Percentiles rank a stretch among this genome's conserved stretches.
Evolutionary conservation across 1,284 basidiomycete species (phyloP).

Genomic region (Tilletiopsis washingtonensis): DNA sequence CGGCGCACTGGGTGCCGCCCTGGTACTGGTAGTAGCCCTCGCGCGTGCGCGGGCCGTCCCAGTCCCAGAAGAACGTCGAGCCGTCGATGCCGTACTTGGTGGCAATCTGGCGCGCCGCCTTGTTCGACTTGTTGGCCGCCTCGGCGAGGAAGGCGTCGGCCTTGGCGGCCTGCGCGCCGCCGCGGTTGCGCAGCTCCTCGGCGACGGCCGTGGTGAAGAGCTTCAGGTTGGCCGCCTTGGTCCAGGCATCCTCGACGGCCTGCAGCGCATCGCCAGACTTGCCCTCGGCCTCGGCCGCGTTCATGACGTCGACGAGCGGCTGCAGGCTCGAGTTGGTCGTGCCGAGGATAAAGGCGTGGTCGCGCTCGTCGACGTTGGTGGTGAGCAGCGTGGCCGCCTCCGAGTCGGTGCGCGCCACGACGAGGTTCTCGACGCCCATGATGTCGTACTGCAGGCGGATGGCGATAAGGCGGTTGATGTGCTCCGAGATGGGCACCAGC

Average conservation of each 20-base stretch:
- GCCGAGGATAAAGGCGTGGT: conserved; percentile 93
- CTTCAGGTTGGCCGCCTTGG: conserved; percentile 64
- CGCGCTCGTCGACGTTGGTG: conserved; percentile 90
- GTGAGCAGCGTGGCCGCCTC: conserved; percentile 94
- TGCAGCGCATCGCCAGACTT: conserved; percentile 73
- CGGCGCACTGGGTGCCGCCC: conserved; percentile 87
- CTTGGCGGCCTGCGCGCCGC: conserved; percentile 47
- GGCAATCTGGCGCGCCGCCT: conserved; percentile 66
- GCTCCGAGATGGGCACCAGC: conserved; percentile 61
- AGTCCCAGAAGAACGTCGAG: conserved; percentile 64
- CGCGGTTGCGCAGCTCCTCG: conserved; percentile 63
- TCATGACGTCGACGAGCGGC: conserved; percentile 73
- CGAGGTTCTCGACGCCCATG: conserved; percentile 69
- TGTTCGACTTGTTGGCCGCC: conserved; percentile 62
- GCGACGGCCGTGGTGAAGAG: conserved; percentile 71
- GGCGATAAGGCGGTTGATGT: conserved; percentile 69
- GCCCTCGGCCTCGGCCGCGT: conserved; percentile 70
- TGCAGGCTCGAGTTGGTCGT: conserved; percentile 65
- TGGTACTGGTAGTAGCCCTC: conserved; percentile 96
- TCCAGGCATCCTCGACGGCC: conserved; percentile 81
- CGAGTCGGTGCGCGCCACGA: conserved; percentile 67
- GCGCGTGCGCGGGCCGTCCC: conserved; percentile 86
- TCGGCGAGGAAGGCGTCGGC: conserved; percentile 59
- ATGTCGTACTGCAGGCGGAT: conserved; percentile 72
- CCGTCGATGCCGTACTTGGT: conserved; percentile 65